These are phyloP conservation scores for Paecilomyces formosus DNA, from an alignment of 2,329 filamentous ascomycete species.

Conservation along the genomic window DNA sequence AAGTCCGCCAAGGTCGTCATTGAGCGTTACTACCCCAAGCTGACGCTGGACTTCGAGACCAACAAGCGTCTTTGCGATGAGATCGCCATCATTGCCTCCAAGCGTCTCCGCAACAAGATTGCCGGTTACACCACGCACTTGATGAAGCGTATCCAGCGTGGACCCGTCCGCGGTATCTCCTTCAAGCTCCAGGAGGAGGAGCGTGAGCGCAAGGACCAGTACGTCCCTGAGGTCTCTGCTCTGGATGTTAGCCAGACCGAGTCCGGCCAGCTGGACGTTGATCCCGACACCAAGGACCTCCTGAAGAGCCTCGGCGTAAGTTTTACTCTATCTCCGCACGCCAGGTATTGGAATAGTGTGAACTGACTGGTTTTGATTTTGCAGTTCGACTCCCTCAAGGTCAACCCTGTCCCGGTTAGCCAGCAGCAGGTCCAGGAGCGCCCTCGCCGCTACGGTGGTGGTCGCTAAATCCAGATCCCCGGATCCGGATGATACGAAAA, in stretches of 20 bases:
- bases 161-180: constrained; percentile 98
- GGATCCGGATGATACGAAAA: constrained; percentile 6
- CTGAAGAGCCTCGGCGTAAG: constrained; percentile 97
- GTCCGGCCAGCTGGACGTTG: constrained; percentile 87
- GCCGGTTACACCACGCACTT: constrained; percentile 96
- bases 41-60: constrained; percentile 99
- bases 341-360: too few species aligned
- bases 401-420: constrained; percentile 86
- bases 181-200: constrained; percentile 99
- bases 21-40: constrained; percentile 94
- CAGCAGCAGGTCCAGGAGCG: constrained; percentile 85
- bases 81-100: constrained; percentile 97
- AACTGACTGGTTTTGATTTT: constrained; percentile 5
- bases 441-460: constrained; percentile 57
- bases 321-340: constrained; percentile 34
- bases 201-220: constrained; percentile 99
- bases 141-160: constrained; percentile 99
- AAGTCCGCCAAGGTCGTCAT: constrained; percentile 99
- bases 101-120: constrained; percentile 99
- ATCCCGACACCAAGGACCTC: constrained; percentile 96
- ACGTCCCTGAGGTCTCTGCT: constrained; percentile 97
- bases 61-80: constrained; percentile 99
- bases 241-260: constrained; percentile 96
- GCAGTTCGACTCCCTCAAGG: constrained; percentile 94
- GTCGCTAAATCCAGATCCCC: constrained; percentile 23